Evolutionary conservation across 495 filamentous ascomycete genomes (phyloP), one percentile per base, ranked within the genome.

Genomic region (Penicillium simplicissimum): DNA sequence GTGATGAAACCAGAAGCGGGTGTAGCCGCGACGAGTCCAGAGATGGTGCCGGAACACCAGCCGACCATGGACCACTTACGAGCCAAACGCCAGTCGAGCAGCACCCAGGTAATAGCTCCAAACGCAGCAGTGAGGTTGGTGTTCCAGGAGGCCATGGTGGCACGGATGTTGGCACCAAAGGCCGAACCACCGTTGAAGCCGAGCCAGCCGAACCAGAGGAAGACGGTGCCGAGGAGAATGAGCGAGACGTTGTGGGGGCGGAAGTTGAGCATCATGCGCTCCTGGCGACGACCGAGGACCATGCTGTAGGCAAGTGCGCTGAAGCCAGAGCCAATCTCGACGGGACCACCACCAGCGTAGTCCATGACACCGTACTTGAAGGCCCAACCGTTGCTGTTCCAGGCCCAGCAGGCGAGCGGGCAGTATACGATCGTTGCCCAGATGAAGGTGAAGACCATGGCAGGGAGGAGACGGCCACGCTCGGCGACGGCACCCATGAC

Each of bases 31-130:
- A 98, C 95, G 31, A 96, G 86, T 52, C 91, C 91, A 0, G 90
- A 92, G 72, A 96, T 96, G 65, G 88, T 87, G 49, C 95, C 95
- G 25, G 95, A 98, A 77, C 95, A 98, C 90, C 95, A 97, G 56
- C 95, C 95, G 67, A 98, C 95, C 84, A 98, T 96, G 2, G 94
- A 97, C 95, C 95, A 98, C 81, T 98, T 98, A 74, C 88, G 87
- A 49, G 96, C 95, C 48, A 98, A 82, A 52, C 95, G 87, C 85
- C 87, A 98, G 81, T 98, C 95, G 68, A 97, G 90, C 49, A 98
- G 70, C 62, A 89, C 87, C 95, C 95, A 98, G 52, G 92, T 88
- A 60, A 92, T 88, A 52, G 90, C 89, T 21, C 82, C 93, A 63
- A 97, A 94, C 68, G 89, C 90, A 61, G 92, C 95, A 23, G 92